Conservation (phyloP, 495 filamentous ascomycete species). For the Letharia lupina region DNA sequence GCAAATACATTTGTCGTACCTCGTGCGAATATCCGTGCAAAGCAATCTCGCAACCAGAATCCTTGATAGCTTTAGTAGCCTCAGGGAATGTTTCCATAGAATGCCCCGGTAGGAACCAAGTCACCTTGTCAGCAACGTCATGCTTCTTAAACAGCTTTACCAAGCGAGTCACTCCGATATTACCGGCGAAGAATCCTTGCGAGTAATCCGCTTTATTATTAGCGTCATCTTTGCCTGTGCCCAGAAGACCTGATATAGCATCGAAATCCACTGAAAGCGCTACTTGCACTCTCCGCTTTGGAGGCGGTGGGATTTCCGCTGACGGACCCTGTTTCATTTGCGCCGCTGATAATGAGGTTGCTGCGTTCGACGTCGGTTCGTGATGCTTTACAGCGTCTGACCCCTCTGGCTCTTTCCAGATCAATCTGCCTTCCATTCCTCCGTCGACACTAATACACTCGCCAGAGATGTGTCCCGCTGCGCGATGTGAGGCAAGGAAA, state of each 20-base stretch:
- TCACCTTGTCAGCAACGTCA: conserved; percentile 42
- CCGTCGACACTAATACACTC: conserved; percentile 45
- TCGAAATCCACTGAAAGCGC: conserved; percentile 52
- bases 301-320: background rate
- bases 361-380: background rate
- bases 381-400: background rate
- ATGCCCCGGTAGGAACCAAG: conserved; percentile 60
- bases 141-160: conserved; percentile 50
- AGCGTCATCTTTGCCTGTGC: conserved; percentile 40
- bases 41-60: conserved; percentile 50
- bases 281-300: conserved; percentile 38
- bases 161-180: conserved; percentile 51
- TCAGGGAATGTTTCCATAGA: conserved; percentile 53
- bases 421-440: conserved; percentile 43
- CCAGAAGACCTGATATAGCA: conserved; percentile 52
- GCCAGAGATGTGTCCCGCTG: conserved; percentile 47
- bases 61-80: conserved; percentile 44
- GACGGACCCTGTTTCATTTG: background rate
- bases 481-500: conserved; percentile 45
- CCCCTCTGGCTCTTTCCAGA: conserved; percentile 40
- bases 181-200: conserved; percentile 50
- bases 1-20: conserved; percentile 8
- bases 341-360: background rate
- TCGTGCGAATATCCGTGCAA: conserved; percentile 57
- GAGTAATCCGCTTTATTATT: conserved; percentile 52